Percentiles rank a stretch among this genome's conserved stretches.
Conservation (phyloP, 2,329 filamentous ascomycete species). For the Cordyceps fumosorosea region DNA sequence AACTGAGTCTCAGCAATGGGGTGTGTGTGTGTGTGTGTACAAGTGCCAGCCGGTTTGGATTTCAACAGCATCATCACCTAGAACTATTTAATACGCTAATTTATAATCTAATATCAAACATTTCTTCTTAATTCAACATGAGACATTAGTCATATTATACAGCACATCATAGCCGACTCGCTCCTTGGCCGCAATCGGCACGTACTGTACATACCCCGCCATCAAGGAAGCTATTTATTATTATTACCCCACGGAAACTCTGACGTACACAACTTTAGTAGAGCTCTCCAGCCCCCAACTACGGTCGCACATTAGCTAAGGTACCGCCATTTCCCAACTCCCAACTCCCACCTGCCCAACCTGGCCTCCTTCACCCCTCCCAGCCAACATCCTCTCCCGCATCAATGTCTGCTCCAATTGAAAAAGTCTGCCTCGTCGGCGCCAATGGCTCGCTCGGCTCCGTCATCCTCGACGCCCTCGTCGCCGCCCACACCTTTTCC, state of each 20-base stretch:
- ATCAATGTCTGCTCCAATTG: slow-evolving; percentile 17
- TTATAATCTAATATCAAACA: neutral
- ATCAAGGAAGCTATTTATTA: neutral
- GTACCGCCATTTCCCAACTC: too few species aligned
- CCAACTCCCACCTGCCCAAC: too few species aligned
- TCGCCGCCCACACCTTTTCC: slow-evolving; percentile 35
- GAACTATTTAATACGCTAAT: neutral
- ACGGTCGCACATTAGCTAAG: too few species aligned
- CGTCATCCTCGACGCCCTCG: slow-evolving; percentile 30
- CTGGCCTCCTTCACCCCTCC: neutral
- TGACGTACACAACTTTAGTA: neutral
- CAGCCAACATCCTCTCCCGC: too few species aligned
- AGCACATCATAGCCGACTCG: neutral
- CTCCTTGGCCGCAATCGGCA: neutral
- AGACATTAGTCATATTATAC: neutral
- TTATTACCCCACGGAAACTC: slow-evolving; percentile 13
- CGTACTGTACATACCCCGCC: too few species aligned
- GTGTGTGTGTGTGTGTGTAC: neutral
- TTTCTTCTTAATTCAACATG: neutral
- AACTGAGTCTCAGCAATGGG: too few species aligned
- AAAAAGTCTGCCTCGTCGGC: slow-evolving; percentile 29
- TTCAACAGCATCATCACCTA: neutral
- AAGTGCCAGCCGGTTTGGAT: neutral
- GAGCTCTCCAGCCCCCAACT: too few species aligned
- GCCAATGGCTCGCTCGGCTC: slow-evolving; percentile 35